Percentiles rank a stretch among this genome's conserved stretches.
Evolutionary conservation across 176 grass and related monocot genomes (phyloP).

Genomic region (Rhynchospora tenuis): DNA sequence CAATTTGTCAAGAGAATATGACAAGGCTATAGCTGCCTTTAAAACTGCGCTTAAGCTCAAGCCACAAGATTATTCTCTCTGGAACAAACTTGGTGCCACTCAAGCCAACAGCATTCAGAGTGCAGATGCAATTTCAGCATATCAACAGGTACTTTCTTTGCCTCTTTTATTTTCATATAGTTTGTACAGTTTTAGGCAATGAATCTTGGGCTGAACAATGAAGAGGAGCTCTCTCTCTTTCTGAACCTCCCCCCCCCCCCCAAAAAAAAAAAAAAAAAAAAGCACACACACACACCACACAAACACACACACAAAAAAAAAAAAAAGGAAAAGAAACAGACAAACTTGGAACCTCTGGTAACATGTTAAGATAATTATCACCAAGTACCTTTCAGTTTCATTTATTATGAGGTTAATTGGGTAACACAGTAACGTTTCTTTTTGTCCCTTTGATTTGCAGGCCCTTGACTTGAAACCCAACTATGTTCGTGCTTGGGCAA

Average conservation of each 20-base stretch:
- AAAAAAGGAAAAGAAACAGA: no score
- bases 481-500: conserved; percentile 97
- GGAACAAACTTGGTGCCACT: conserved; percentile 99
- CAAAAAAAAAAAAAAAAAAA: no score
- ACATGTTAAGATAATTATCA: neutral
- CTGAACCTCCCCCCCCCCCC: no score
- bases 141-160: conserved; percentile 68
- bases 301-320: no score
- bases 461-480: conserved; percentile 98
- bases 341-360: neutral
- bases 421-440: conserved; percentile 4
- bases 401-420: neutral
- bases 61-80: conserved; percentile 91
- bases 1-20: conserved; percentile 98
- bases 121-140: conserved; percentile 89
- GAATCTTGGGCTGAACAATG: neutral
- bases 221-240: neutral
- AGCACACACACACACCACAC: no score
- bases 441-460: conserved; percentile 36
- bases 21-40: conserved; percentile 90
- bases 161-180: neutral
- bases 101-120: conserved; percentile 97
- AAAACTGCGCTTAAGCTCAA: conserved; percentile 78
- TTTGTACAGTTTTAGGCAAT: neutral
- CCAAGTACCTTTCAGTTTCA: neutral